Percentiles rank a stretch among this genome's conserved stretches.
phyloP scores from a whole-genome alignment of 1,284 basidiomycete species.

The Ustilago tritici region DNA sequence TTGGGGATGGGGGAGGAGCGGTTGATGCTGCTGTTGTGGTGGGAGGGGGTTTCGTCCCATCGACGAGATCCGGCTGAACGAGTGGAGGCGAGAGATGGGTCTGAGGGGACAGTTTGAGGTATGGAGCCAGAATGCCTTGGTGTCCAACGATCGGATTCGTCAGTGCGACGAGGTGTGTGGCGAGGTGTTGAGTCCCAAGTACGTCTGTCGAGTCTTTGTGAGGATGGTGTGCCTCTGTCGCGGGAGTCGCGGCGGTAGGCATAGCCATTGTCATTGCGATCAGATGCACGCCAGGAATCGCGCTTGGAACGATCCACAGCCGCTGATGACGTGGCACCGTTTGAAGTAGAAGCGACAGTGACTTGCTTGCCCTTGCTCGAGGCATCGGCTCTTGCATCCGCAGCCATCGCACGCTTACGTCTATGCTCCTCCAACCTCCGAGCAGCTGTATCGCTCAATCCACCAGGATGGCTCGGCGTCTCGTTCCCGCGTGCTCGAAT shows the following conservation, averaged over 20 bases:
- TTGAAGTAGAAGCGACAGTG: constrained; percentile 4
- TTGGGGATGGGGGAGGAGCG: constrained; percentile 52
- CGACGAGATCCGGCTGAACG: constrained; percentile 39
- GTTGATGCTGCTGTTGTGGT: constrained; percentile 15
- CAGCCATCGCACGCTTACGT: constrained; percentile 33
- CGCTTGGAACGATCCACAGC: constrained; percentile 1
- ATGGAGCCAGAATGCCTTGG: constrained; percentile 3
- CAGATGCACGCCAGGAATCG: constrained; percentile 30
- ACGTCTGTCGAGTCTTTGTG: constrained; percentile 20
- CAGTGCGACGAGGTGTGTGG: neutral
- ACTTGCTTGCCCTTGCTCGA: constrained; percentile 17
- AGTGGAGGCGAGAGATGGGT: constrained; percentile 13
- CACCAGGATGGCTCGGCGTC: constrained; percentile 58
- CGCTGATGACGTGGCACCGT: neutral
- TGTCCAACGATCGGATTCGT: constrained; percentile 23
- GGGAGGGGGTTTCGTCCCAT: constrained; percentile 52
- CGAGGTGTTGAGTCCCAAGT: constrained; percentile 57
- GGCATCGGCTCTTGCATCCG: constrained; percentile 12
- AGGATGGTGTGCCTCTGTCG: constrained; percentile 1
- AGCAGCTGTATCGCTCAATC: constrained; percentile 49
- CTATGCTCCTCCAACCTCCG: constrained; percentile 52
- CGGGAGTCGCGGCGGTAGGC: constrained; percentile 9
- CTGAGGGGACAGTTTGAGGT: constrained; percentile 5
- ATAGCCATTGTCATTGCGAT: constrained; percentile 7
- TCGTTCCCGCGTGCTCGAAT: constrained; percentile 33